Conservation (phyloP, 345 rosid genomes). For the Stellera chamaejasme region DNA sequence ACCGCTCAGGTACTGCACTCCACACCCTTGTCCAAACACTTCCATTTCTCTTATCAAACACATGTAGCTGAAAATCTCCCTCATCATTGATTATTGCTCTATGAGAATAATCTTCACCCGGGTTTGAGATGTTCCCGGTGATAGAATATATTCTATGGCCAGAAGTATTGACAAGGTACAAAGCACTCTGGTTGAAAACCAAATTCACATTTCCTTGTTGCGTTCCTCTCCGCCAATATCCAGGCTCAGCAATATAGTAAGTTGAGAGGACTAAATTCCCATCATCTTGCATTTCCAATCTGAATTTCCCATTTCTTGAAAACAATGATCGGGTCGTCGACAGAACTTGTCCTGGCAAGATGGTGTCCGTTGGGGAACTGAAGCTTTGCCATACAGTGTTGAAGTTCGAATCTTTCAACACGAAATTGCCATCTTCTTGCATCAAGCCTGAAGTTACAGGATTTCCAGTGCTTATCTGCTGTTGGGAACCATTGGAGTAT, state of each 20-base stretch:
- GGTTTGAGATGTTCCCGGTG: constrained; percentile 9
- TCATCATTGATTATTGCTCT: constrained; percentile 17
- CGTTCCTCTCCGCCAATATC: constrained; percentile 17
- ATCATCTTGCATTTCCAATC: constrained; percentile 25
- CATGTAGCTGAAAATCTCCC: constrained; percentile 22
- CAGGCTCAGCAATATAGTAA: constrained; percentile 19
- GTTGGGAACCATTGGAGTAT: constrained; percentile 18
- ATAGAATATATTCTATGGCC: neutral
- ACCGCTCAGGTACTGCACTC: constrained; percentile 6
- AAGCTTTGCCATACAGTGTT: constrained; percentile 20
- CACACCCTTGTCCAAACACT: constrained; percentile 17
- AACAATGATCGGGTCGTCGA: constrained; percentile 11
- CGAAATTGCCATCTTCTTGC: constrained; percentile 21
- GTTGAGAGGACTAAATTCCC: constrained; percentile 24
- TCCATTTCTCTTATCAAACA: constrained; percentile 14
- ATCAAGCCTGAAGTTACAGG: constrained; percentile 12
- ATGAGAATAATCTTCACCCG: constrained; percentile 23
- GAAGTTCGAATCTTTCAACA: constrained; percentile 12
- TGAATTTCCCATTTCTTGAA: constrained; percentile 19
- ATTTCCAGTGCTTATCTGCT: constrained; percentile 13
- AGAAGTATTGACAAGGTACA: constrained; percentile 8
- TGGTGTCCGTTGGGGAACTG: constrained; percentile 16
- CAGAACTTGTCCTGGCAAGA: constrained; percentile 20
- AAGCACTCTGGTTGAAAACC: constrained; percentile 16
- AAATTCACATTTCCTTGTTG: constrained; percentile 11